Conservation (phyloP, 75 land plant species). For the Cunninghamia lanceolata region DNA sequence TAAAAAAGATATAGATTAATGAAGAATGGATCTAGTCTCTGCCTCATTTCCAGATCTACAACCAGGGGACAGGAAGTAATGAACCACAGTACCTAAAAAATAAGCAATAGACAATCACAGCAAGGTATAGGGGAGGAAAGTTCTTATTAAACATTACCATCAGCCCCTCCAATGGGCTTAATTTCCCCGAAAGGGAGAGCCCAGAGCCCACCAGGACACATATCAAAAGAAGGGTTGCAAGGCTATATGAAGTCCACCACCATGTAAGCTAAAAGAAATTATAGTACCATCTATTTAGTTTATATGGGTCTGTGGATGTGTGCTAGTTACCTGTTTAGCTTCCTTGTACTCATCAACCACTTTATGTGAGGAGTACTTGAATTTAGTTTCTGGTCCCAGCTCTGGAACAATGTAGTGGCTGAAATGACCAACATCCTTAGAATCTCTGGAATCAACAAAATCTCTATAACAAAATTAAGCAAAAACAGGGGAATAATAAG, state of each 20-base stretch:
- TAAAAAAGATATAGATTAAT: too few species aligned
- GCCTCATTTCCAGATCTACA: too few species aligned
- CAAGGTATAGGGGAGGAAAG: too few species aligned
- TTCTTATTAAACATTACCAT: too few species aligned
- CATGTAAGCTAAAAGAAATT: neutral
- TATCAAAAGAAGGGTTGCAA: neutral
- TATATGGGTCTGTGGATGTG: neutral
- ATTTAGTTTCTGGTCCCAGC: slow-evolving; percentile 61
- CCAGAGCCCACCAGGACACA: neutral
- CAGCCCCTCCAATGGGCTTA: too few species aligned
- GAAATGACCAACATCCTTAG: slow-evolving; percentile 10
- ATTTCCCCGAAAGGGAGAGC: too few species aligned
- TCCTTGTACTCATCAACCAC: slow-evolving; percentile 75
- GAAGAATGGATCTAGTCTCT: too few species aligned
- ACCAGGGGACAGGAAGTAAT: too few species aligned
- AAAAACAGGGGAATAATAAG: neutral
- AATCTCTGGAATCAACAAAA: slow-evolving; percentile 1
- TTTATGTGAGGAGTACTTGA: slow-evolving; percentile 70
- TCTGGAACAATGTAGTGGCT: slow-evolving; percentile 86
- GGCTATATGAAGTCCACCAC: neutral
- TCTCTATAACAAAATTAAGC: neutral
- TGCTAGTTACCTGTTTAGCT: slow-evolving; percentile 51
- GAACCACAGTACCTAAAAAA: too few species aligned
- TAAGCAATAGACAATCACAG: too few species aligned
- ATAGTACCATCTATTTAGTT: neutral